Percentiles rank a stretch among this genome's conserved stretches.
These are phyloP conservation scores for Phytophthora boehmeriae DNA, from an alignment of 352 stramenopile species.

Conservation along the genomic window DNA sequence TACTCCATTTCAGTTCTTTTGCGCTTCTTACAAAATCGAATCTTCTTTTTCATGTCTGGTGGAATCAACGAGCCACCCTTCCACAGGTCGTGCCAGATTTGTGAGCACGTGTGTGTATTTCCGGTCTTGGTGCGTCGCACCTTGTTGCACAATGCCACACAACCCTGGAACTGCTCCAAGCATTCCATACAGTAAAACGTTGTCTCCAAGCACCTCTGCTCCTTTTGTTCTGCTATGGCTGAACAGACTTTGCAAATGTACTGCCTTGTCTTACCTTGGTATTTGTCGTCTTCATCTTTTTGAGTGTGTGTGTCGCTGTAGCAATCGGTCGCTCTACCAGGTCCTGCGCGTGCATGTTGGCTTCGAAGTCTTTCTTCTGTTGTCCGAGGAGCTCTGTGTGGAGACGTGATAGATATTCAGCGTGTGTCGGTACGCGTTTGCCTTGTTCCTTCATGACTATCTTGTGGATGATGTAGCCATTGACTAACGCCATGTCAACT, in stretches of 20 bases:
- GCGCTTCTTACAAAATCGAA: constrained; percentile 12
- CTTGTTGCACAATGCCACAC: constrained; percentile 20
- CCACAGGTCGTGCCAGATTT: constrained; percentile 18
- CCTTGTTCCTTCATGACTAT: not conserved
- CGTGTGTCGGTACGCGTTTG: not conserved
- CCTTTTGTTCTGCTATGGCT: too few species aligned
- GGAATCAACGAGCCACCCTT: constrained; percentile 14
- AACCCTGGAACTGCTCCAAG: constrained; percentile 13
- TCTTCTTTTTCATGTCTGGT: constrained; percentile 8
- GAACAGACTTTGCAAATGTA: constrained; percentile 29
- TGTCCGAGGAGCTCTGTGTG: not conserved
- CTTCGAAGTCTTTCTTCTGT: not conserved
- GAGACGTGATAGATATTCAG: not conserved
- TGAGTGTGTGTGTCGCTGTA: constrained; percentile 2
- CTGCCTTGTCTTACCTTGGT: constrained; percentile 28
- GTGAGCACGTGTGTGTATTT: constrained; percentile 17
- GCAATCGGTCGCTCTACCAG: not conserved
- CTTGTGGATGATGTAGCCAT: constrained; percentile 16
- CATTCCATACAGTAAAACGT: constrained; percentile 17
- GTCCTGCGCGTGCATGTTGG: not conserved
- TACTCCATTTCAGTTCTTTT: constrained; percentile 7
- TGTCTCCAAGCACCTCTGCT: constrained; percentile 12
- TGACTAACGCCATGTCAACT: constrained; percentile 30
- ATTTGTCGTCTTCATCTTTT: constrained; percentile 11
- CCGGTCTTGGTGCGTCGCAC: not conserved